Conservation (phyloP, 495 filamentous ascomycete species). For the Xylaria flabelliformis region DNA sequence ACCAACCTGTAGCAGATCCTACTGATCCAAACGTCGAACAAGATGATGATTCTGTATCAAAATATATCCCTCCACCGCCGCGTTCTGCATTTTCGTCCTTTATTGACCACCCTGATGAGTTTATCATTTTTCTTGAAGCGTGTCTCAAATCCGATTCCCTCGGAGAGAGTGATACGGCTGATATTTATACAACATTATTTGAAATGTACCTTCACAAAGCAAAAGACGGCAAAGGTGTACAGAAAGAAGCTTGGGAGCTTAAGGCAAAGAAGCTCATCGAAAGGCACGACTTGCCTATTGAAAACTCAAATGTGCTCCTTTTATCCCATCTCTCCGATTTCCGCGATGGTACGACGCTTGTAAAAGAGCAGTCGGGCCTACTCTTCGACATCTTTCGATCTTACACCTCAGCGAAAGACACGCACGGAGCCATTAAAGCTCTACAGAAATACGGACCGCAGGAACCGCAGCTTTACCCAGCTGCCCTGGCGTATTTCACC, state of each 20-base stretch:
- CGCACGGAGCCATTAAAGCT: conserved; percentile 84
- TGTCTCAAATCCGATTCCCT: conserved; percentile 72
- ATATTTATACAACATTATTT: conserved; percentile 94
- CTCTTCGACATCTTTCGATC: conserved; percentile 96
- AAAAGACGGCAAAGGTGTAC: conserved; percentile 68
- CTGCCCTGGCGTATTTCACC: conserved; percentile 92
- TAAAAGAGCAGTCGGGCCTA: conserved; percentile 91
- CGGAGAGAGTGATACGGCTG: conserved; percentile 71
- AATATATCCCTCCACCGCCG: conserved; percentile 76
- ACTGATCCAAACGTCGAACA: conserved; percentile 33
- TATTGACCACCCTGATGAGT: conserved; percentile 89
- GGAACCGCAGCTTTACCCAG: conserved; percentile 91
- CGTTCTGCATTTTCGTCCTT: conserved; percentile 95
- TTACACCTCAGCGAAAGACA: conserved; percentile 93
- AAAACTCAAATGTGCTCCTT: conserved; percentile 91
- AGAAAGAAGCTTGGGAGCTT: conserved; percentile 78
- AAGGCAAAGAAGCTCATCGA: conserved; percentile 88
- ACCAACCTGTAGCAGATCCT: conserved; percentile 45
- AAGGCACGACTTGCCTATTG: conserved; percentile 77
- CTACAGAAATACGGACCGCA: conserved; percentile 88
- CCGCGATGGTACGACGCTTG: conserved; percentile 85
- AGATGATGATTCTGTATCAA: conserved; percentile 41
- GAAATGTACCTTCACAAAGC: conserved; percentile 97
- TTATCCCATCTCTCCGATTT: conserved; percentile 93
- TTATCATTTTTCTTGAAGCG: conserved; percentile 89